These are phyloP conservation scores for Fraxinus dipetala DNA, from an alignment of 305 asterid species.

Conservation along the genomic window DNA sequence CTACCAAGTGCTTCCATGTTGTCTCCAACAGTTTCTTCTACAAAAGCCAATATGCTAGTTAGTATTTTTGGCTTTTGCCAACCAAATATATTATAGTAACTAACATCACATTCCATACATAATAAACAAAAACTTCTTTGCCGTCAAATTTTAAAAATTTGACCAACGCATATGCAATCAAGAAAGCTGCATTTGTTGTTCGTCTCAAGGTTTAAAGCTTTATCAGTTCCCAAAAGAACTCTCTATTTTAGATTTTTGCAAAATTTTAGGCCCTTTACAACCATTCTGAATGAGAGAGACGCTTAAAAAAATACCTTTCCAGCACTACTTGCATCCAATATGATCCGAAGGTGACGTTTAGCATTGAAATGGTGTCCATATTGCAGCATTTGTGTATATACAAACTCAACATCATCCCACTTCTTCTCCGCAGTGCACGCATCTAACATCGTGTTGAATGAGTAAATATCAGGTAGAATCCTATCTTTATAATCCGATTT, in stretches of 20 bases:
- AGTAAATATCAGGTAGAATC: conserved; percentile 70
- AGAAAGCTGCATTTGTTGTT: neutral
- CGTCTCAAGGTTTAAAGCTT: neutral
- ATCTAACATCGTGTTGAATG: conserved; percentile 85
- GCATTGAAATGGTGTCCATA: conserved; percentile 72
- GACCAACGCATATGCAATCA: neutral
- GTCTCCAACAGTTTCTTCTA: conserved; percentile 61
- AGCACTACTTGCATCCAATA: conserved; percentile 59
- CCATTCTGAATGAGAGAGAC: neutral
- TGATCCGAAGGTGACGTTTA: conserved; percentile 67
- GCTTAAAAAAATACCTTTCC: conserved; percentile 66
- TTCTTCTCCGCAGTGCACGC: conserved; percentile 51
- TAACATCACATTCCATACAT: neutral
- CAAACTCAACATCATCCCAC: conserved; percentile 86
- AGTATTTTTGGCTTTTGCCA: neutral
- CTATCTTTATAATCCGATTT: conserved; percentile 44
- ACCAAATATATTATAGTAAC: neutral
- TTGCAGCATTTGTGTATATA: conserved; percentile 62
- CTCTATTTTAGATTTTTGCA: neutral
- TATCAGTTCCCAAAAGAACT: neutral
- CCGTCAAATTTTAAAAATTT: neutral
- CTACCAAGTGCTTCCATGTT: conserved; percentile 70
- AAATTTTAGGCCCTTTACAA: neutral
- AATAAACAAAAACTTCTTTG: neutral
- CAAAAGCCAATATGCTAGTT: neutral